Percentiles rank a stretch among this genome's conserved stretches.
Evolutionary conservation across 1,139 yeast species (phyloP).

Genomic region (Suhomyces anneliseae): DNA sequence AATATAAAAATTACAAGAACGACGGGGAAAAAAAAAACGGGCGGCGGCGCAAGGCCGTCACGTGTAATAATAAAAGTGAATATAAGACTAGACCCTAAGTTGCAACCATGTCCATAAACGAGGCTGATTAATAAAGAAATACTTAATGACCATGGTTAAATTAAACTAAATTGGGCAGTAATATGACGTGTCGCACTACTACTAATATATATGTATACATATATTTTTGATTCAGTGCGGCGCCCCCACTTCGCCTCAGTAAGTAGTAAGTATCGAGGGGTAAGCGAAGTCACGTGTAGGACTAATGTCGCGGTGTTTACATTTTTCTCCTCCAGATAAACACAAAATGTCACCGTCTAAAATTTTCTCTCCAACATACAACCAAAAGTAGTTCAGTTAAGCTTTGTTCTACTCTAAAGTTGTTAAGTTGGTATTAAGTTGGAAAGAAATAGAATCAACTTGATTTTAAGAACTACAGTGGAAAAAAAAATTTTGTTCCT

Average conservation of each 20-base stretch:
- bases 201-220: too few relatives aligned
- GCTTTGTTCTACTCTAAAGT: conserved; percentile 2
- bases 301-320: conserved; percentile 12
- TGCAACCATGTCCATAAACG: too few relatives aligned
- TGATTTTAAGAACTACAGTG: background rate
- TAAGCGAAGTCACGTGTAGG: background rate
- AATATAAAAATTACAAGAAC: too few relatives aligned
- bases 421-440: conserved; percentile 4
- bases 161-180: too few relatives aligned
- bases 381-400: conserved; percentile 8
- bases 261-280: background rate
- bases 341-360: conserved; percentile 15
- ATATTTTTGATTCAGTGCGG: too few relatives aligned
- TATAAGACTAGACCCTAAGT: too few relatives aligned
- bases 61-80: too few relatives aligned
- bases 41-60: too few relatives aligned
- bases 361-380: conserved; percentile 10
- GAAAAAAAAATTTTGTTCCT: background rate
- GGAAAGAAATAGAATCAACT: conserved; percentile 1
- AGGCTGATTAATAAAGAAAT: too few relatives aligned
- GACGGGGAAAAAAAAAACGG: too few relatives aligned
- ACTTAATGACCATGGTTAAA: too few relatives aligned
- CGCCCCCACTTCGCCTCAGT: background rate
- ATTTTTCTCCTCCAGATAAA: conserved; percentile 10
- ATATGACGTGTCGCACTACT: too few relatives aligned